Evolutionary conservation across 805 yeast species (phyloP).

Genomic region (Kodamaea neixiangensis): DNA sequence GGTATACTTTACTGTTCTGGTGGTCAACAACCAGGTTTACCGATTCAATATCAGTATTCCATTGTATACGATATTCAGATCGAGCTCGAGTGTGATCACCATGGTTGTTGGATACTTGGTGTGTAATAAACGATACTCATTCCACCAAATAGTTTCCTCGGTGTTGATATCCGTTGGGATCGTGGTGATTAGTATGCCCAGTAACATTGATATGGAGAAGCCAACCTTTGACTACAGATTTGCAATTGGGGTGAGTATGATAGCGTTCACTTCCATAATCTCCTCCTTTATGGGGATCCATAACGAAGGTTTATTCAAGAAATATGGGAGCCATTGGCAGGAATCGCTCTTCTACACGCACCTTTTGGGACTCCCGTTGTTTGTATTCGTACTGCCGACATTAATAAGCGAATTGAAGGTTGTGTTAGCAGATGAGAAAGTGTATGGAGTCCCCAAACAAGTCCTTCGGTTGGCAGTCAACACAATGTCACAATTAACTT

Average conservation of each 20-base stretch:
- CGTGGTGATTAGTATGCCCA: constrained; percentile 36
- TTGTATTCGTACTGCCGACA: constrained; percentile 36
- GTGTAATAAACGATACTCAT: constrained; percentile 45
- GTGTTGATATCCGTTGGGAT: constrained; percentile 57
- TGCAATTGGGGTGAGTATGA: constrained; percentile 39
- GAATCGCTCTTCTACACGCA: constrained; percentile 67
- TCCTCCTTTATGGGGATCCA: constrained; percentile 60
- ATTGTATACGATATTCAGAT: constrained; percentile 63
- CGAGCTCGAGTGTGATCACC: constrained; percentile 63
- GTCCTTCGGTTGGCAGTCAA: constrained; percentile 18
- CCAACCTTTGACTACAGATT: constrained; percentile 16
- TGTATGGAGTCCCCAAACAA: constrained; percentile 16
- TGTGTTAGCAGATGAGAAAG: constrained; percentile 9
- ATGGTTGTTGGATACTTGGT: constrained; percentile 56
- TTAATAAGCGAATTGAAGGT: constrained; percentile 15
- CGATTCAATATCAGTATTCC: constrained; percentile 62
- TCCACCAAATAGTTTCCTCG: constrained; percentile 51
- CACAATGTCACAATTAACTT: constrained; percentile 36
- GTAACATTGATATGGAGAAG: not conserved
- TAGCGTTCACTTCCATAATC: constrained; percentile 50
- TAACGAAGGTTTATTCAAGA: constrained; percentile 50
- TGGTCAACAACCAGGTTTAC: constrained; percentile 60
- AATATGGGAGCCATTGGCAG: constrained; percentile 62
- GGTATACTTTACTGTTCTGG: constrained; percentile 51
- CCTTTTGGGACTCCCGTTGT: constrained; percentile 55